These are phyloP conservation scores for Daldinia sp. DNA, from an alignment of 2,329 filamentous ascomycete species.

Conservation along the genomic window DNA sequence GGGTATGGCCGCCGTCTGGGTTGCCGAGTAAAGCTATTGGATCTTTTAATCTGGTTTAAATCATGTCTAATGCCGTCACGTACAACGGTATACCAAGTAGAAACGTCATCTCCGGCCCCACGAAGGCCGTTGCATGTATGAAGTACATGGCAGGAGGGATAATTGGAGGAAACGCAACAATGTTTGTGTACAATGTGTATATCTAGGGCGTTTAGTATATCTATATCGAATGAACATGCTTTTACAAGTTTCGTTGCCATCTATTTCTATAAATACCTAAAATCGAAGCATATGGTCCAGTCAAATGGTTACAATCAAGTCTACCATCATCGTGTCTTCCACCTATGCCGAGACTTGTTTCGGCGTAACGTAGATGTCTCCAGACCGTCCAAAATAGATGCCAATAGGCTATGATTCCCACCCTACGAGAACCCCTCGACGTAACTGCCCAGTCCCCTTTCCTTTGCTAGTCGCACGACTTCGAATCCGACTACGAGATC, in stretches of 20 bases:
- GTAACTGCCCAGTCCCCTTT: constrained; percentile 62
- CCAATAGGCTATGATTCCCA: constrained; percentile 25
- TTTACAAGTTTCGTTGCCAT: not conserved
- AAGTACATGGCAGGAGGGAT: not conserved
- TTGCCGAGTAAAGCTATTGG: constrained; percentile 74
- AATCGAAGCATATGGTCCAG: not conserved
- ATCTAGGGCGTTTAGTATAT: constrained; percentile 27
- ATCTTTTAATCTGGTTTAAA: not conserved
- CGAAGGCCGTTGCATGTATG: not conserved
- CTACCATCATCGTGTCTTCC: not conserved
- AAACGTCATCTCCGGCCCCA: not conserved
- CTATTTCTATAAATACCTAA: not conserved
- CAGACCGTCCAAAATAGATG: constrained; percentile 27
- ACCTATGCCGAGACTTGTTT: not conserved
- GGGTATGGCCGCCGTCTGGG: constrained; percentile 98
- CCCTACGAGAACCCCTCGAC: constrained; percentile 60
- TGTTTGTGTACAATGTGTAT: constrained; percentile 17
- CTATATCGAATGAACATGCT: constrained; percentile 9
- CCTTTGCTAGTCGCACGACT: constrained; percentile 62
- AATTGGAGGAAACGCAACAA: not conserved
- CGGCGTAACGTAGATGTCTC: not conserved
- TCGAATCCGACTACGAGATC: constrained; percentile 69
- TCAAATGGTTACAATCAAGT: not conserved
- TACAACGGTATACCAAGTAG: constrained; percentile 13
- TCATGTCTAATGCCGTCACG: not conserved